Percentiles rank a stretch among this genome's conserved stretches.
Evolutionary conservation across 73 alveolate species (phyloP).

Genomic region (Urostyla sp.): DNA sequence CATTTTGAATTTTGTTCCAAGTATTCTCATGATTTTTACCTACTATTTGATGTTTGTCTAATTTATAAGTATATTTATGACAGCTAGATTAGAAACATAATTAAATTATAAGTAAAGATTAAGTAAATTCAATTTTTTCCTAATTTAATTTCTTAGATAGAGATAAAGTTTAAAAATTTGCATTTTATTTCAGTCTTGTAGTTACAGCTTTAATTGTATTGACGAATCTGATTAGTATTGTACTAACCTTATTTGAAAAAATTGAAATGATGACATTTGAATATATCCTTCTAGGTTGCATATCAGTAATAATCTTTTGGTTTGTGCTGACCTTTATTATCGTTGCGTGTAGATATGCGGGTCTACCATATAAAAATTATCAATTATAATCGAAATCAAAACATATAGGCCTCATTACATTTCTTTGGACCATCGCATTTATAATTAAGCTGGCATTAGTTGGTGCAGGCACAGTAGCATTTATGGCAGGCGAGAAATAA

Average conservation of each 20-base stretch:
- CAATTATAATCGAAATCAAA: not conserved
- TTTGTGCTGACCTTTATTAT: no score
- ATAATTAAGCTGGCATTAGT: not conserved
- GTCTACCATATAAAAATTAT: no score
- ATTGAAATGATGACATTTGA: no score
- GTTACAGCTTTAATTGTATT: slow-evolving; percentile 9
- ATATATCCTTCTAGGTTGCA: no score
- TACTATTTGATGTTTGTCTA: slow-evolving; percentile 46
- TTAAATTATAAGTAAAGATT: not conserved
- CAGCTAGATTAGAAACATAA: not conserved
- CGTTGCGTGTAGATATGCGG: no score
- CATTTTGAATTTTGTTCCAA: not conserved
- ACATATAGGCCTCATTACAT: not conserved
- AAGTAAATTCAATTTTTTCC: not conserved
- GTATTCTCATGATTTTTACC: slow-evolving; percentile 40
- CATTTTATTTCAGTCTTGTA: slow-evolving; percentile 16
- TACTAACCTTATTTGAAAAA: no score
- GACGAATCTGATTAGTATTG: slow-evolving; percentile 1
- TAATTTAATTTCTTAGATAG: not conserved
- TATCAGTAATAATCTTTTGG: no score
- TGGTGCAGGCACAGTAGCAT: not conserved
- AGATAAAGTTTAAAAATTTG: not conserved
- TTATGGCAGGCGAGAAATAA: not conserved
- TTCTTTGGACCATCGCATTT: not conserved
- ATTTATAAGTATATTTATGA: not conserved